Conservation (phyloP, 257 asterid genomes). For the Solanum gandarillasii region DNA sequence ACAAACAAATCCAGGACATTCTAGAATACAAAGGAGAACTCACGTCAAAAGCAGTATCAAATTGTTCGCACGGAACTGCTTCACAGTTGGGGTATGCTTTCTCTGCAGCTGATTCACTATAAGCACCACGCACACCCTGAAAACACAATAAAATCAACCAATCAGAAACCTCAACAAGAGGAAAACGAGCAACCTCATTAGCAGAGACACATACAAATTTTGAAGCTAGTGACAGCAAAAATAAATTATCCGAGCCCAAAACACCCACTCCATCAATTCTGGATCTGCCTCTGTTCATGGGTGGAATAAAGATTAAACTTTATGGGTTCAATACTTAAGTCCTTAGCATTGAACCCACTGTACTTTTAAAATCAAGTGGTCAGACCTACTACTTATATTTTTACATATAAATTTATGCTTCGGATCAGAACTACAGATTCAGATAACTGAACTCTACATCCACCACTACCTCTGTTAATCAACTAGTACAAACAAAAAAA, state of each 20-base stretch:
- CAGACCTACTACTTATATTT: background rate
- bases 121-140: constrained; percentile 93
- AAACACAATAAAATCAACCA: background rate
- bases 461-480: background rate
- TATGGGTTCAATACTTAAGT: background rate
- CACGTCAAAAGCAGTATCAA: constrained; percentile 90
- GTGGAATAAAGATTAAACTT: background rate
- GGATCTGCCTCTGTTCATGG: background rate
- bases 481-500: background rate
- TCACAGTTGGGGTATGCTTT: constrained; percentile 98
- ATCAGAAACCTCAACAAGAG: background rate
- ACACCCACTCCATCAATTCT: background rate
- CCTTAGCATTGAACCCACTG: background rate
- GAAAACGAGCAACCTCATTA: background rate
- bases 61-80: constrained; percentile 96
- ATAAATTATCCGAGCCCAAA: background rate
- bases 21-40: constrained; percentile 5
- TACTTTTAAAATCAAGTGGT: background rate
- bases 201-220: background rate
- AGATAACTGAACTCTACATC: background rate
- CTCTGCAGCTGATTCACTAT: constrained; percentile 91
- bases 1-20: background rate
- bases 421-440: background rate
- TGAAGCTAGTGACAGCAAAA: background rate
- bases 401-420: background rate